These are phyloP conservation scores for Millerozyma miso DNA, from an alignment of 805 yeast species.

Conservation along the genomic window DNA sequence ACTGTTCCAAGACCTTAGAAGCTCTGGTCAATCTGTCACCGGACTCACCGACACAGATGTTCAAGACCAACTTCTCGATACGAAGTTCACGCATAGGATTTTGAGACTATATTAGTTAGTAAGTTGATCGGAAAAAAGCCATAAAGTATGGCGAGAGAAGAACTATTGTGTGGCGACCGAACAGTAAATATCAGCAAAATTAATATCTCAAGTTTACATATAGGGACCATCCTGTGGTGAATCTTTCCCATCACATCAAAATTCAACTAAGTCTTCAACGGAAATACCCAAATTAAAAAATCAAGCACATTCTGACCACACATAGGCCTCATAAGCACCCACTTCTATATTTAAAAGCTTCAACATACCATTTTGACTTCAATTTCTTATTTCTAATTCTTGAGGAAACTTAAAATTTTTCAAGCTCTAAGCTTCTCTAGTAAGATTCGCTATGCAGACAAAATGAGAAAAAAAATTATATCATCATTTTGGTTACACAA, in stretches of 20 bases:
- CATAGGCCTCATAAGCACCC: background rate
- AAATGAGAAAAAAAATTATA: background rate
- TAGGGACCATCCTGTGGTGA: no score
- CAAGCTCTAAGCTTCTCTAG: background rate
- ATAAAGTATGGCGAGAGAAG: no score
- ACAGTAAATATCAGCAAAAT: no score
- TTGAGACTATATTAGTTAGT: constrained; percentile 40
- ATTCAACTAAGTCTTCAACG: no score
- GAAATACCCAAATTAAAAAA: no score
- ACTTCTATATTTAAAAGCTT: background rate
- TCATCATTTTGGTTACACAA: background rate
- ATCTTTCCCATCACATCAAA: no score
- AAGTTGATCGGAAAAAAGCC: no score
- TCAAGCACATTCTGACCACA: no score
- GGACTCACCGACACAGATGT: constrained; percentile 99
- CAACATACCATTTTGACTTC: constrained; percentile 9
- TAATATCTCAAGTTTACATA: no score
- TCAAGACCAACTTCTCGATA: constrained; percentile 98
- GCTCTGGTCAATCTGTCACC: constrained; percentile 99
- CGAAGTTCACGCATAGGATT: constrained; percentile 98
- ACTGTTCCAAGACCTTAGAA: constrained; percentile 98
- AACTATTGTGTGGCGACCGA: no score
- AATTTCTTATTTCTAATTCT: constrained; percentile 14
- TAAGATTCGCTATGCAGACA: background rate
- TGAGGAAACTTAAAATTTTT: constrained; percentile 4